Conservation (phyloP, 2,329 filamentous ascomycete species). For the Aspergillus awamori region DNA sequence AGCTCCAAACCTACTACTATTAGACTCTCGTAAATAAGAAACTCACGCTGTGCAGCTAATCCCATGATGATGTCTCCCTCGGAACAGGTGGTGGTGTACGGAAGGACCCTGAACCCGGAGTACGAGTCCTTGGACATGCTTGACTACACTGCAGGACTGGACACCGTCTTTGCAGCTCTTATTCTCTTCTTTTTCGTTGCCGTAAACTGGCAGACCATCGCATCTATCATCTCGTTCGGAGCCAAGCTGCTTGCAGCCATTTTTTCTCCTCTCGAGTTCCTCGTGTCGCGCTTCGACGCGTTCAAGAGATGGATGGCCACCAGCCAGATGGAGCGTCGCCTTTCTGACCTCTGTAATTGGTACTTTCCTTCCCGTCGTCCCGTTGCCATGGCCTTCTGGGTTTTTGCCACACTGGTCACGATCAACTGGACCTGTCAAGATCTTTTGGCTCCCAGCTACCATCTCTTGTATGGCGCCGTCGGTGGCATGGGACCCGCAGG, state of each 20-base stretch:
- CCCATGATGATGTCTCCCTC: conserved; percentile 18
- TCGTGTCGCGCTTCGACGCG: neutral
- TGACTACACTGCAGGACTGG: conserved; percentile 17
- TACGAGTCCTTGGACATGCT: conserved; percentile 4
- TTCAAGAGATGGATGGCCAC: neutral
- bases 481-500: conserved; percentile 4
- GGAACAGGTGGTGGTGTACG: conserved; percentile 23
- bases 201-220: conserved; percentile 9
- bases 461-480: conserved; percentile 12
- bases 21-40: no score
- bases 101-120: conserved; percentile 12
- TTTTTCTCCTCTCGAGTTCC: neutral
- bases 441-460: conserved; percentile 6
- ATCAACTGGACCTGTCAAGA: neutral
- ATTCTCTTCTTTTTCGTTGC: conserved; percentile 5
- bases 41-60: neutral
- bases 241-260: neutral
- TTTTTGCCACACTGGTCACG: conserved; percentile 2
- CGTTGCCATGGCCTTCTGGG: neutral
- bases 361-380: conserved; percentile 17
- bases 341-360: conserved; percentile 9
- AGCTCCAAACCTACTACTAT: no score
- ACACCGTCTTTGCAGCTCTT: conserved; percentile 12
- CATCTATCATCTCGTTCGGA: neutral
- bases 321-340: neutral